Percentiles rank a stretch among this genome's conserved stretches.
These are phyloP conservation scores for Penicillium sp. DNA, from an alignment of 2,329 filamentous ascomycete genomes.

Conservation along the genomic window DNA sequence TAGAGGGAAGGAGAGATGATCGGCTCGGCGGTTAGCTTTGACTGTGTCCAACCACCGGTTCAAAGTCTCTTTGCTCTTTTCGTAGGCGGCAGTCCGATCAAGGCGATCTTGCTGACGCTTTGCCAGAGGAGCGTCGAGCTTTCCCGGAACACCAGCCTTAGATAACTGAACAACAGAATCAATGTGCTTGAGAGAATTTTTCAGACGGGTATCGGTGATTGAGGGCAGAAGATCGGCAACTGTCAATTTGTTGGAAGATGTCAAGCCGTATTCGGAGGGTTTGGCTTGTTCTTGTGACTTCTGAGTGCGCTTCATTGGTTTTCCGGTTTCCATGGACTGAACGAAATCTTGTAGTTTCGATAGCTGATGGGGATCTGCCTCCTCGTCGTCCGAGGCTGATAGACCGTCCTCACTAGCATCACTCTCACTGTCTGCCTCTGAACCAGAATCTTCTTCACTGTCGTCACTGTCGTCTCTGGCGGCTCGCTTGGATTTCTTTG, in stretches of 20 bases:
- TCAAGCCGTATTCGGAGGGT: conserved; percentile 62
- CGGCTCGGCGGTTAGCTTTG: conserved; percentile 87
- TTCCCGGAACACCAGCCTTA: conserved; percentile 62
- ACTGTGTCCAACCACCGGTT: conserved; percentile 93
- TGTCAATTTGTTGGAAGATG: conserved; percentile 67
- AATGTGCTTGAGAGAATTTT: conserved; percentile 76
- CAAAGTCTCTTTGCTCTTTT: conserved; percentile 88
- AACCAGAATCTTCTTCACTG: conserved; percentile 37
- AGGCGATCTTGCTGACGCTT: conserved; percentile 84
- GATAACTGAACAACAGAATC: conserved; percentile 49
- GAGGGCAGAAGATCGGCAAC: conserved; percentile 74
- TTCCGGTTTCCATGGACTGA: conserved; percentile 59
- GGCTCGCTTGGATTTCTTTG: conserved; percentile 31
- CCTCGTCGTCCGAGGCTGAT: conserved; percentile 49
- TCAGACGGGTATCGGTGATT: conserved; percentile 72
- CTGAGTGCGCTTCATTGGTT: conserved; percentile 32
- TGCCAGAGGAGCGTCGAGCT: conserved; percentile 78
- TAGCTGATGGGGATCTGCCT: conserved; percentile 54
- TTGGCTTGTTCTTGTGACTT: conserved; percentile 61
- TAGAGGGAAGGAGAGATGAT: conserved; percentile 86
- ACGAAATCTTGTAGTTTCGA: conserved; percentile 70
- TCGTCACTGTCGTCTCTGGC: conserved; percentile 36
- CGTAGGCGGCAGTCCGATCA: conserved; percentile 78
- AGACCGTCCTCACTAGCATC: conserved; percentile 43
- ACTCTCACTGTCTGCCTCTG: conserved; percentile 51